These are phyloP conservation scores for Phyllosticta citrichinensis DNA, from an alignment of 2,329 filamentous ascomycete species.

Conservation along the genomic window DNA sequence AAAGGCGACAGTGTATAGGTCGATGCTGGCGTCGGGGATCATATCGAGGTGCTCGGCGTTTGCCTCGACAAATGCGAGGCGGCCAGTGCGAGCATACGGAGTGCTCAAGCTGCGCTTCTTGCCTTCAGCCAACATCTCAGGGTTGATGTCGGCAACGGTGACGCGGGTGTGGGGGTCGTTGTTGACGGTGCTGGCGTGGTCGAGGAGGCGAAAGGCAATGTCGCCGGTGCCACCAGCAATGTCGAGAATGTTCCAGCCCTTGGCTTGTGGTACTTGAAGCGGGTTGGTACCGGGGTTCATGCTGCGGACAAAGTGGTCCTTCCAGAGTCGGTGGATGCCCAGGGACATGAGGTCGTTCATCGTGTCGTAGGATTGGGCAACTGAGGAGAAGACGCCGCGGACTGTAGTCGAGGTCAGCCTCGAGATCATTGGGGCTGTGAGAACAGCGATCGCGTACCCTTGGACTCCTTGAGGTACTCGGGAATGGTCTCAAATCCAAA, in stretches of 20 bases:
- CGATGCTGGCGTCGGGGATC: slow-evolving; percentile 63
- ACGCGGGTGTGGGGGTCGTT: slow-evolving; percentile 71
- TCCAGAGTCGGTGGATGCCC: slow-evolving; percentile 94
- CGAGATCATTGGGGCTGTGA: not conserved
- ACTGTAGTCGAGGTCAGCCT: slow-evolving; percentile 43
- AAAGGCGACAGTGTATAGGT: slow-evolving; percentile 95
- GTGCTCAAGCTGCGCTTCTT: slow-evolving; percentile 62
- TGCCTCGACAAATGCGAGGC: slow-evolving; percentile 70
- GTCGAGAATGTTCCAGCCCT: slow-evolving; percentile 72
- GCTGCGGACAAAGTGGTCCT: slow-evolving; percentile 86
- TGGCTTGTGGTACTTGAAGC: slow-evolving; percentile 29
- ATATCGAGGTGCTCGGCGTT: slow-evolving; percentile 69
- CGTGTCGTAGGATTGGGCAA: slow-evolving; percentile 86
- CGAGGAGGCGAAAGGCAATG: slow-evolving; percentile 92
- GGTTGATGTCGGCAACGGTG: slow-evolving; percentile 92
- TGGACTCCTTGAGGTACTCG: slow-evolving; percentile 65
- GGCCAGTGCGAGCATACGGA: slow-evolving; percentile 44
- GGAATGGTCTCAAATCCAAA: slow-evolving; percentile 84
- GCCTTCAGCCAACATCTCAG: slow-evolving; percentile 85
- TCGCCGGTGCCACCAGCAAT: slow-evolving; percentile 95
- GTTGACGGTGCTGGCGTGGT: slow-evolving; percentile 74
- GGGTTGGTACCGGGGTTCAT: slow-evolving; percentile 67
- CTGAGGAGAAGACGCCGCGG: slow-evolving; percentile 84
- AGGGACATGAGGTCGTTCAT: slow-evolving; percentile 99
- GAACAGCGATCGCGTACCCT: slow-evolving; percentile 36